Evolutionary conservation across 2,329 filamentous ascomycete species (phyloP).

Genomic region (Fusarium neocosmosporiellum): DNA sequence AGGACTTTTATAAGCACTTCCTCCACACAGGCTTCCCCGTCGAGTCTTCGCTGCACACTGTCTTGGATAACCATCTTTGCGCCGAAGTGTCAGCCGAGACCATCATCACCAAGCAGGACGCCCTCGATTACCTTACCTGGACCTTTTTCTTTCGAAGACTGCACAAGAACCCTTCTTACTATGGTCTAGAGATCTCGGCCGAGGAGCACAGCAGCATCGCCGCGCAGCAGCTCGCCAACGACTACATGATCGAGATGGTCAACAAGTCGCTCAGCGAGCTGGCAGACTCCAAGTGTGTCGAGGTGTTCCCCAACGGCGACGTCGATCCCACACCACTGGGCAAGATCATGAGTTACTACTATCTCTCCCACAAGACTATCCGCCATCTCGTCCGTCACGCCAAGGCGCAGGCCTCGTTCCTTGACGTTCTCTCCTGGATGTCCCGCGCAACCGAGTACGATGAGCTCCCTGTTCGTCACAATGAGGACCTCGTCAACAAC

Average conservation of each 20-base stretch:
- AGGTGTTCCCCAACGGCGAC: slow-evolving; percentile 86
- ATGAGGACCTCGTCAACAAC: slow-evolving; percentile 96
- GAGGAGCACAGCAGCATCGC: slow-evolving; percentile 90
- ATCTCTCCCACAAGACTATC: slow-evolving; percentile 94
- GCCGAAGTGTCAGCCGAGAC: slow-evolving; percentile 96
- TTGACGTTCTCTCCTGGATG: slow-evolving; percentile 91
- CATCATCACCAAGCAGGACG: slow-evolving; percentile 94
- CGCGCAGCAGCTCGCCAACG: slow-evolving; percentile 88
- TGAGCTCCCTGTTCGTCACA: slow-evolving; percentile 96
- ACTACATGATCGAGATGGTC: slow-evolving; percentile 94
- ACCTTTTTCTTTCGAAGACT: slow-evolving; percentile 98
- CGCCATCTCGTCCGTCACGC: slow-evolving; percentile 83
- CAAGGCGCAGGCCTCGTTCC: slow-evolving; percentile 79
- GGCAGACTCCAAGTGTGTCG: slow-evolving; percentile 84
- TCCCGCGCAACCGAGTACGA: slow-evolving; percentile 94
- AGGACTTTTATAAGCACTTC: slow-evolving; percentile 99
- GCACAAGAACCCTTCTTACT: slow-evolving; percentile 99
- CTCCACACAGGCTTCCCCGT: slow-evolving; percentile 97
- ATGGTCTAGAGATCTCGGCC: slow-evolving; percentile 91
- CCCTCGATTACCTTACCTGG: slow-evolving; percentile 97
- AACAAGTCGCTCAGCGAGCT: slow-evolving; percentile 87
- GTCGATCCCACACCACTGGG: slow-evolving; percentile 91
- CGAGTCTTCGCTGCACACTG: slow-evolving; percentile 94
- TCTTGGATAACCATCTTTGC: slow-evolving; percentile 95
- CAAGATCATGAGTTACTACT: slow-evolving; percentile 99